Evolutionary conservation across 2,329 filamentous ascomycete species (phyloP).

Genomic region (Epichloe elymi): DNA sequence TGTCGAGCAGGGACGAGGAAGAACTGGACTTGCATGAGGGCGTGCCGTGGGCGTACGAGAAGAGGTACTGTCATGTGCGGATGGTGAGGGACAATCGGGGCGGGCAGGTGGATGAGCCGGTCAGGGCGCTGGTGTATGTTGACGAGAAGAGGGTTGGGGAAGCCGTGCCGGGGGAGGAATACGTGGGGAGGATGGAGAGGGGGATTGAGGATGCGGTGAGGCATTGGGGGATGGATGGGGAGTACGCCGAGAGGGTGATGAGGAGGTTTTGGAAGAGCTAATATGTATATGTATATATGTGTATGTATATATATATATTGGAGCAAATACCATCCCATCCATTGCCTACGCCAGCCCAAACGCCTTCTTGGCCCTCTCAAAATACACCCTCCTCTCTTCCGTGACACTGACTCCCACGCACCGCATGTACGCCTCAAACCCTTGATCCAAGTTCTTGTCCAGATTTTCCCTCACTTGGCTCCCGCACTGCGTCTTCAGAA

Average conservation of each 20-base stretch:
- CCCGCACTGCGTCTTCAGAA: conserved; percentile 30
- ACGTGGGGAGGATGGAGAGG: conserved; percentile 48
- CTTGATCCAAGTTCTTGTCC: conserved; percentile 23
- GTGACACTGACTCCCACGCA: conserved; percentile 29
- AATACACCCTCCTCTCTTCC: conserved; percentile 25
- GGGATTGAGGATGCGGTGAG: conserved; percentile 45
- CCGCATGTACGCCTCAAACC: conserved; percentile 31
- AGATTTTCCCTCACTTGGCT: conserved; percentile 20
- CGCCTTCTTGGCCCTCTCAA: conserved; percentile 32
- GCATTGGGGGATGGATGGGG: conserved; percentile 37
- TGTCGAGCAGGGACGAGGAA: conserved; percentile 36
- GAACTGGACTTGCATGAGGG: conserved; percentile 46
- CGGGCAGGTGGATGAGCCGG: conserved; percentile 11
- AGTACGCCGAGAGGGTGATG: conserved; percentile 42
- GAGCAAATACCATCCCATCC: neutral
- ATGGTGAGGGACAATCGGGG: conserved; percentile 13
- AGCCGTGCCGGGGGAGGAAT: conserved; percentile 39
- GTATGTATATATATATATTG: rapidly evolving
- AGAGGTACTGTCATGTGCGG: conserved; percentile 24
- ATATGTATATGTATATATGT: too few species aligned
- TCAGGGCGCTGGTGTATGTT: conserved; percentile 45
- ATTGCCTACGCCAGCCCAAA: conserved; percentile 23
- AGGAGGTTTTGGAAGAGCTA: conserved; percentile 25
- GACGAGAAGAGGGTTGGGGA: conserved; percentile 29
- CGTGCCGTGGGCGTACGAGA: conserved; percentile 49